Evolutionary conservation across 257 asterid genomes (phyloP).

Genomic region (Solanum chmielewskii): DNA sequence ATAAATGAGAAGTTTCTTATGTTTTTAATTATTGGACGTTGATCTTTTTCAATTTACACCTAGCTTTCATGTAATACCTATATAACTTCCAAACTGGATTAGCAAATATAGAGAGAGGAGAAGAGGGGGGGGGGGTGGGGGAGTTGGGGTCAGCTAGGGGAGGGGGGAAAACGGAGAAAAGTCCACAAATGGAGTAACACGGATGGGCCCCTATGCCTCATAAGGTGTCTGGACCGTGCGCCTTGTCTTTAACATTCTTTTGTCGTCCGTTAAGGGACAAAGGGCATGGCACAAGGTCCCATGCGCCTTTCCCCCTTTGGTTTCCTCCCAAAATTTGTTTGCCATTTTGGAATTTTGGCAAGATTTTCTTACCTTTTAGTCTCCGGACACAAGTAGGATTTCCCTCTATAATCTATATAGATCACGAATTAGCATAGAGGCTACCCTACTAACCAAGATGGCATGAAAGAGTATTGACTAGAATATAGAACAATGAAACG

Average conservation of each 20-base stretch:
- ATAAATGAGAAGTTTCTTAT: background rate
- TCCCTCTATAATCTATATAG: background rate
- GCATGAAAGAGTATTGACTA: background rate
- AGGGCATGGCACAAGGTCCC: background rate
- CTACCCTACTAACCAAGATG: background rate
- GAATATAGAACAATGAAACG: background rate
- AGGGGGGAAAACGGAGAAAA: background rate
- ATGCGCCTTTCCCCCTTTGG: background rate
- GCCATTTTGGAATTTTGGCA: background rate
- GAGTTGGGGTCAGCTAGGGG: background rate
- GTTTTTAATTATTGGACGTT: background rate
- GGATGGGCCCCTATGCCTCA: background rate
- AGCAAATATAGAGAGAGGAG: background rate
- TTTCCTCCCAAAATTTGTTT: background rate
- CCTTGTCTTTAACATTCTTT: background rate
- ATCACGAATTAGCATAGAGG: background rate
- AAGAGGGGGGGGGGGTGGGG: background rate
- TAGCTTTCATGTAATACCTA: background rate
- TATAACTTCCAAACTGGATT: too few species aligned
- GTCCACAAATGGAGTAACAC: background rate
- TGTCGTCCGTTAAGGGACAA: background rate
- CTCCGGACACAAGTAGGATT: background rate
- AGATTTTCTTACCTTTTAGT: background rate
- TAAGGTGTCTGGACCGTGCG: background rate
- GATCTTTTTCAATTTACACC: background rate